Percentiles rank a stretch among this genome's conserved stretches.
Conservation (phyloP, 2,329 filamentous ascomycete genomes). For the Arthrinium puccinioides region DNA sequence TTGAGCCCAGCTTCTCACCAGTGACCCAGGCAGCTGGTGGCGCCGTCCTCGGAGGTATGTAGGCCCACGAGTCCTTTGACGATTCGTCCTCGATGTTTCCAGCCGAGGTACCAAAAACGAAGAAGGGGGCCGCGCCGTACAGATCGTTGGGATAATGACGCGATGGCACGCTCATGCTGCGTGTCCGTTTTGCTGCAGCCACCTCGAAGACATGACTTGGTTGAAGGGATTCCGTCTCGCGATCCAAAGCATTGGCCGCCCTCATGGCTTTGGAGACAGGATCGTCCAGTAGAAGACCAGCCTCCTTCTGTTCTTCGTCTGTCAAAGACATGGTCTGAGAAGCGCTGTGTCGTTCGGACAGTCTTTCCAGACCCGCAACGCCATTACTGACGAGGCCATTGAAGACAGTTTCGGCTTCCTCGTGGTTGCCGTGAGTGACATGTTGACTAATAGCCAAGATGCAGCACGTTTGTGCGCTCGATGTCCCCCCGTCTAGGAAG, state of each 20-base stretch:
- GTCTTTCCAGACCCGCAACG: slow-evolving; percentile 30
- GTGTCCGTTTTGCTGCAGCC: slow-evolving; percentile 28
- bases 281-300: too few species aligned
- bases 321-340: too few species aligned
- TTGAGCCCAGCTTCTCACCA: too few species aligned
- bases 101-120: slow-evolving; percentile 34
- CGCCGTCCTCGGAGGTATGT: too few species aligned
- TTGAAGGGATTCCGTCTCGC: slow-evolving; percentile 47
- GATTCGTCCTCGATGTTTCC: slow-evolving; percentile 11
- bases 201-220: slow-evolving; percentile 40
- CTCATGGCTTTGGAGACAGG: slow-evolving; percentile 49
- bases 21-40: too few species aligned
- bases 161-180: slow-evolving; percentile 43
- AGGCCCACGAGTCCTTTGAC: too few species aligned
- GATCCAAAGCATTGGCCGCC: slow-evolving; percentile 50
- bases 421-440: slow-evolving; percentile 39
- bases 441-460: slow-evolving; percentile 46
- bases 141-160: slow-evolving; percentile 35
- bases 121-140: slow-evolving; percentile 38
- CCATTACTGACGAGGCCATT: slow-evolving; percentile 43
- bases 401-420: slow-evolving; percentile 44
- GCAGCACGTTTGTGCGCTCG: slow-evolving; percentile 46
- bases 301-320: too few species aligned
- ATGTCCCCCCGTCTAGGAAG: slow-evolving; percentile 53
- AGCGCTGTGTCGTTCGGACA: neutral